phyloP scores from a whole-genome alignment of 2,329 filamentous ascomycete species.

The Clonostachys byssicola region DNA sequence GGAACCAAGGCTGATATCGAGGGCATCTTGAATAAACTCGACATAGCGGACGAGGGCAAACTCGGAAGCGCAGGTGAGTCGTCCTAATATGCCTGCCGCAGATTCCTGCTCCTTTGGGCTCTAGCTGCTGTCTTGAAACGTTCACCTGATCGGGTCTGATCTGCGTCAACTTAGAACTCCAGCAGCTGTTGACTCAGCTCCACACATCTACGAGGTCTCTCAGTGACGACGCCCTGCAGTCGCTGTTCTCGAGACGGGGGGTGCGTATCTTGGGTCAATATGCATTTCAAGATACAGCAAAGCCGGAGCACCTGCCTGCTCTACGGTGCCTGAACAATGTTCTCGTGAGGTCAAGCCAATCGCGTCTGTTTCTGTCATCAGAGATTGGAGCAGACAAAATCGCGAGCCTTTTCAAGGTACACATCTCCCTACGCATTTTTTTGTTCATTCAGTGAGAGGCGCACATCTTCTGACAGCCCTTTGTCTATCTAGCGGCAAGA shows the following conservation, averaged over 20 bases:
- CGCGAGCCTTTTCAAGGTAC: constrained; percentile 1
- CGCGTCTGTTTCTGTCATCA: neutral
- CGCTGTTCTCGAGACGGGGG: constrained; percentile 2
- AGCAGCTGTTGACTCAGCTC: constrained; percentile 1
- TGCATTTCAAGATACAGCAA: constrained; percentile 1
- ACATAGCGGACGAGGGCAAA: neutral
- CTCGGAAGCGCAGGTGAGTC: neutral
- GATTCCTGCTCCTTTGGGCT: neutral
- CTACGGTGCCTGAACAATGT: constrained; percentile 5
- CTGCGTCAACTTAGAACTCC: neutral
- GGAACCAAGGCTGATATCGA: constrained; percentile 3
- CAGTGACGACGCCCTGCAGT: neutral
- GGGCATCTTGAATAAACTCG: constrained; percentile 1
- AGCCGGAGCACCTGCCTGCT: constrained; percentile 3
- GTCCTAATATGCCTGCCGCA: neutral
- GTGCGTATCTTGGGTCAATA: constrained; percentile 2
- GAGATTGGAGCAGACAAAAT: constrained; percentile 4
- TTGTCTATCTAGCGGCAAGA: constrained; percentile 1
- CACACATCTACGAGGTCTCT: constrained; percentile 1
- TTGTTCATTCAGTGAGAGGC: neutral
- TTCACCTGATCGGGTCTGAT: neutral
- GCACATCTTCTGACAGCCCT: neutral
- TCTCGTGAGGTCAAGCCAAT: constrained; percentile 1
- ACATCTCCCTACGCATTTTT: neutral
- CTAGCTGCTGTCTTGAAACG: neutral